Evolutionary conservation across 768 basidiomycete genomes (phyloP).

Genomic region (Lactifluus pinguis): DNA sequence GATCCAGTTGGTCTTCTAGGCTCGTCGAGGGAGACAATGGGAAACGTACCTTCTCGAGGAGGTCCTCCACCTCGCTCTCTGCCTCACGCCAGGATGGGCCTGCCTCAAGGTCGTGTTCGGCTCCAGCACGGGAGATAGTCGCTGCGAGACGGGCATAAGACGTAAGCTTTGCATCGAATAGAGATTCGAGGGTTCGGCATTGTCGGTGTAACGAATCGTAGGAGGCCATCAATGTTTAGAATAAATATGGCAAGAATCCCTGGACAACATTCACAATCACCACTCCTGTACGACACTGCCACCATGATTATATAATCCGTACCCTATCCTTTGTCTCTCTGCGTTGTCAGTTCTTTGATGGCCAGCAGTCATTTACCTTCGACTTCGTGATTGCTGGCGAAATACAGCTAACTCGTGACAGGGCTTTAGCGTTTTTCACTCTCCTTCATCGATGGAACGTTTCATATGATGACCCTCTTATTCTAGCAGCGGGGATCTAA

Average conservation of each 20-base stretch:
- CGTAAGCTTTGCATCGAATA: slow-evolving; percentile 86
- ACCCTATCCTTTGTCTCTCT: not conserved
- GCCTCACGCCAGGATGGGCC: slow-evolving; percentile 71
- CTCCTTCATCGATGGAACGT: not conserved
- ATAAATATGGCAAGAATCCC: no score
- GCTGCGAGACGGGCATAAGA: slow-evolving; percentile 83
- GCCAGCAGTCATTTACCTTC: not conserved
- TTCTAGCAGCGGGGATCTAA: no score
- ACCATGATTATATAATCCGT: not conserved
- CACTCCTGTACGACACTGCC: no score
- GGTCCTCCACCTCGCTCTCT: slow-evolving; percentile 78
- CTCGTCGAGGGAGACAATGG: slow-evolving; percentile 1
- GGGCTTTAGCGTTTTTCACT: not conserved
- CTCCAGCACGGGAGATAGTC: slow-evolving; percentile 41
- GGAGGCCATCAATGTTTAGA: slow-evolving; percentile 44
- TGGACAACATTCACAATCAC: no score
- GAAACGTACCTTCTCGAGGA: slow-evolving; percentile 66
- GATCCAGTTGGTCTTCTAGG: slow-evolving; percentile 3
- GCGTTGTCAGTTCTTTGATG: not conserved
- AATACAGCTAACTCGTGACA: not conserved
- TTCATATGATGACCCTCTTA: not conserved
- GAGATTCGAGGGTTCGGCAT: slow-evolving; percentile 86
- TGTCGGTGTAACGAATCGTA: slow-evolving; percentile 89
- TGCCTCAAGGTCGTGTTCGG: slow-evolving; percentile 47
- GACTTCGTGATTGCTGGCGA: slow-evolving; percentile 1